These are phyloP conservation scores for Neonectria ditissima DNA, from an alignment of 2,329 filamentous ascomycete genomes.

Conservation along the genomic window DNA sequence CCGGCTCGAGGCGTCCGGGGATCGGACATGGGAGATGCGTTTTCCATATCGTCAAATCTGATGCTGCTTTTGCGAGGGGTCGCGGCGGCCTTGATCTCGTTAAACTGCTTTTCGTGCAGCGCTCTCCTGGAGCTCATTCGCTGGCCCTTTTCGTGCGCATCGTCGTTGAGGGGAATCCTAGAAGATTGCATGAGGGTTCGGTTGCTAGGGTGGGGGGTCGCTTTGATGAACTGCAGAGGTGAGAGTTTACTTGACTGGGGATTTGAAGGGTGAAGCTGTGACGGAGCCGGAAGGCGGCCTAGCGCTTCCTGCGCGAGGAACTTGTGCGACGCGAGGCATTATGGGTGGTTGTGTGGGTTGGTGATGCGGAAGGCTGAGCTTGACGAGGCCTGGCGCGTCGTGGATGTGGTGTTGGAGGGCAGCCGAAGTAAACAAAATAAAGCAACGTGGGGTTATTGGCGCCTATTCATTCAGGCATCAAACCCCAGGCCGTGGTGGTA, in stretches of 20 bases:
- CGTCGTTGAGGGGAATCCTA: conserved; percentile 96
- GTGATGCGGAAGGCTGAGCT: conserved; percentile 35
- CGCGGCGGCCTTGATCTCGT: conserved; percentile 81
- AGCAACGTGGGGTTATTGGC: conserved; percentile 28
- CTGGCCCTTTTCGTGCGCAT: conserved; percentile 89
- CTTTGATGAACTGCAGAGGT: conserved; percentile 3
- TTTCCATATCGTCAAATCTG: conserved; percentile 69
- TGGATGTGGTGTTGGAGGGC: conserved; percentile 44
- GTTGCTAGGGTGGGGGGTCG: conserved; percentile 18
- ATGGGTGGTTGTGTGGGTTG: conserved; percentile 40
- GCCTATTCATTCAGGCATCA: conserved; percentile 36
- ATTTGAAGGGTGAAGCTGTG: conserved; percentile 66
- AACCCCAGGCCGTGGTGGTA: background rate
- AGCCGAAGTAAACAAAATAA: conserved; percentile 49
- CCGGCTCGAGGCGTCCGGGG: conserved; percentile 63
- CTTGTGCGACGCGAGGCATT: conserved; percentile 71
- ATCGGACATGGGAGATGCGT: conserved; percentile 66
- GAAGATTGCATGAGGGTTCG: conserved; percentile 31
- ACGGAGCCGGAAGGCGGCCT: conserved; percentile 61
- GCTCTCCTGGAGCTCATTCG: conserved; percentile 89
- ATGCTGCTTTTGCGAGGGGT: conserved; percentile 74
- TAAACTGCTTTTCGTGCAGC: conserved; percentile 89
- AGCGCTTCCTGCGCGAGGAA: conserved; percentile 61
- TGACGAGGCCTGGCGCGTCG: conserved; percentile 43
- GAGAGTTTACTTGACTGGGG: conserved; percentile 65